Evolutionary conservation across 169 alveolate genomes (phyloP), one percentile per base, ranked within the genome.

Genomic region (Perkinsus chesapeaki): DNA sequence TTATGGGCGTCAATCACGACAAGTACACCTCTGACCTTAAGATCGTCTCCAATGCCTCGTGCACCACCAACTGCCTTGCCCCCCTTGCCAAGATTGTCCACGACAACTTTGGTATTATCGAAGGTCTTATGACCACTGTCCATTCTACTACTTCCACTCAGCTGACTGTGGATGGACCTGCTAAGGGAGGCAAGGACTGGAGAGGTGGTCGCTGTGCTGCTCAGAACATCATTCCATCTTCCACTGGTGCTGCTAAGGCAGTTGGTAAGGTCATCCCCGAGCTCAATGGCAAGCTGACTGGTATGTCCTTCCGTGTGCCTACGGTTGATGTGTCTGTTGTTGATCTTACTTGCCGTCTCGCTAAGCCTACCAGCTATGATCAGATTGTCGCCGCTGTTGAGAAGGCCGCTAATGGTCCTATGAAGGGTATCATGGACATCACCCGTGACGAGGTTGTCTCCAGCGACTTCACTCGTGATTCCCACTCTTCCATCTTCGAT

Each of bases 111-210:
- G 99, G 99, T 39, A 98, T 99, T 93, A 99, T 96, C 92, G 99
- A 99, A 95, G 99, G 99, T 91, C 96, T 99, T 91, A 99, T 99
- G 99, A 99, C 99, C 92, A 99, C 99, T 38, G 99, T 99, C 91
- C 99, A 99, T 95, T 99, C 99, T 92, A 96, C 98, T 90, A 99
- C 99, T 39, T 99, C 99, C 91, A 98, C 98, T 96, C 99, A 99
- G 97, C 96, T 98, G 91, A 98, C 99, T 90, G 99, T 99, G 91
- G 99, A 99, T 95, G 99, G 99, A 73, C 98, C 99, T 94, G 96
- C 99, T 91, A 97, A 98, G 95, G 99, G 99, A 37, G 99, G 99
- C 92, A 99, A 99, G 96, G 99, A 99, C 98, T 99, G 99, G 99
- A 98, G 99, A 94, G 99, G 99, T 72, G 99, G 99, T 39, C 97